These are phyloP conservation scores for Dalechampia spathulata DNA, from an alignment of 441 rosid genomes.

Conservation along the genomic window DNA sequence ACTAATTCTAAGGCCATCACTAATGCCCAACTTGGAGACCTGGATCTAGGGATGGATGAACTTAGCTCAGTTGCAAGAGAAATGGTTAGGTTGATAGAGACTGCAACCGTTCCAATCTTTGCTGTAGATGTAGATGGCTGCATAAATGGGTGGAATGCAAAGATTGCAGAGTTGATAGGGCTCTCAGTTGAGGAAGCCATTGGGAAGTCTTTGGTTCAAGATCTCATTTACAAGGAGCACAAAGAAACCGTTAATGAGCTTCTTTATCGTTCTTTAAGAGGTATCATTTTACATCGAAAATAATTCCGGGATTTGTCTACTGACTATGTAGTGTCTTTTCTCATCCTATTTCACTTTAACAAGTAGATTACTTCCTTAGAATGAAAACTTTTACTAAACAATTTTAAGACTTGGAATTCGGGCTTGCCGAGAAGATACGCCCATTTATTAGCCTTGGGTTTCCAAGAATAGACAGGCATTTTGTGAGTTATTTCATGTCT, in stretches of 20 bases:
- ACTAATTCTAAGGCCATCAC: slow-evolving; percentile 56
- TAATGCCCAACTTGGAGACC: slow-evolving; percentile 37
- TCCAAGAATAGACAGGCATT: too few relatives aligned
- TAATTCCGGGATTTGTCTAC: neutral
- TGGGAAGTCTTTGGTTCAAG: slow-evolving; percentile 83
- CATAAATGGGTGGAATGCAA: slow-evolving; percentile 94
- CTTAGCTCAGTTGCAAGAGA: slow-evolving; percentile 94
- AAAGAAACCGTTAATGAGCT: slow-evolving; percentile 65
- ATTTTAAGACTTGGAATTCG: too few relatives aligned
- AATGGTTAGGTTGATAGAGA: slow-evolving; percentile 96
- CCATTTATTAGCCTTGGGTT: too few relatives aligned
- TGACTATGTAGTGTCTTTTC: neutral
- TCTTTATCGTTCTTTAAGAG: slow-evolving; percentile 63
- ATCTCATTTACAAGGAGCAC: slow-evolving; percentile 66
- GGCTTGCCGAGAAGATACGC: too few relatives aligned
- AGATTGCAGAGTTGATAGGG: slow-evolving; percentile 80
- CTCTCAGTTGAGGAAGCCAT: slow-evolving; percentile 86
- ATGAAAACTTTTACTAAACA: too few relatives aligned
- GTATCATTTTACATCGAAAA: slow-evolving; percentile 25
- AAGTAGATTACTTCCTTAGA: too few relatives aligned
- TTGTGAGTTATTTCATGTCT: too few relatives aligned
- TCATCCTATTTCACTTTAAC: slow-evolving; percentile 3
- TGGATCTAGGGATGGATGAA: slow-evolving; percentile 70
- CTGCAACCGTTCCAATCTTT: slow-evolving; percentile 93
- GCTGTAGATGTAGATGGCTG: slow-evolving; percentile 73